phyloP scores from a whole-genome alignment of 441 rosid genomes.

The Cnidoscolus chayamansa region DNA sequence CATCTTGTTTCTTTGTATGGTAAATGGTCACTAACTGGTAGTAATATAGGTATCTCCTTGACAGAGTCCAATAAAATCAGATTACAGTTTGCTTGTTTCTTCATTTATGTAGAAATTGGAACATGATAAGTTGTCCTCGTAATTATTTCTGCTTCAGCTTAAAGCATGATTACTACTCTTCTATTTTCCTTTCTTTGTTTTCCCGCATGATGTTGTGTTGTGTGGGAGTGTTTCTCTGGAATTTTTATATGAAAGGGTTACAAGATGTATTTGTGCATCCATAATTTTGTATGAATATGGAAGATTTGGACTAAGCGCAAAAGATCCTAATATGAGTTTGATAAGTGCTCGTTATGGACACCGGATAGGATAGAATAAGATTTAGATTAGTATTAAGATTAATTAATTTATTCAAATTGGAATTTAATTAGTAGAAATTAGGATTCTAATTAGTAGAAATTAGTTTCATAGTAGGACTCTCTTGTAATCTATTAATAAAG shows the following conservation, averaged over 20 bases:
- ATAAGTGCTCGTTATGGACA: too few species aligned
- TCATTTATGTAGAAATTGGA: not conserved
- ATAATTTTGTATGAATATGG: conserved; percentile 45
- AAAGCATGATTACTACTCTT: not conserved
- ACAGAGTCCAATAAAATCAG: not conserved
- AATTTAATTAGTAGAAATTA: too few species aligned
- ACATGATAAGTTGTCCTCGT: not conserved
- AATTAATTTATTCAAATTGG: too few species aligned
- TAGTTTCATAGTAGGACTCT: too few species aligned
- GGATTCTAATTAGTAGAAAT: too few species aligned
- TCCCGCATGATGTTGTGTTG: conserved; percentile 27
- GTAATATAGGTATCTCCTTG: not conserved
- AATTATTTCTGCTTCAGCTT: not conserved
- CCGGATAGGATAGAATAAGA: too few species aligned
- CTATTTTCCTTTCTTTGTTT: not conserved
- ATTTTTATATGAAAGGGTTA: conserved; percentile 52
- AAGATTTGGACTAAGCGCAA: conserved; percentile 34
- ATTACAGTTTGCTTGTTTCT: not conserved
- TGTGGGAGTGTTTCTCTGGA: conserved; percentile 47
- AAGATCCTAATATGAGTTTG: conserved; percentile 8
- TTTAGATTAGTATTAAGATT: too few species aligned
- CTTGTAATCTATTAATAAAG: too few species aligned
- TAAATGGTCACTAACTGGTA: not conserved
- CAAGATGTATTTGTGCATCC: conserved; percentile 45
- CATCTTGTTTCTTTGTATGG: not conserved